Conservation (phyloP, 2,329 filamentous ascomycete genomes). For the Xylariomycetidae sp. region DNA sequence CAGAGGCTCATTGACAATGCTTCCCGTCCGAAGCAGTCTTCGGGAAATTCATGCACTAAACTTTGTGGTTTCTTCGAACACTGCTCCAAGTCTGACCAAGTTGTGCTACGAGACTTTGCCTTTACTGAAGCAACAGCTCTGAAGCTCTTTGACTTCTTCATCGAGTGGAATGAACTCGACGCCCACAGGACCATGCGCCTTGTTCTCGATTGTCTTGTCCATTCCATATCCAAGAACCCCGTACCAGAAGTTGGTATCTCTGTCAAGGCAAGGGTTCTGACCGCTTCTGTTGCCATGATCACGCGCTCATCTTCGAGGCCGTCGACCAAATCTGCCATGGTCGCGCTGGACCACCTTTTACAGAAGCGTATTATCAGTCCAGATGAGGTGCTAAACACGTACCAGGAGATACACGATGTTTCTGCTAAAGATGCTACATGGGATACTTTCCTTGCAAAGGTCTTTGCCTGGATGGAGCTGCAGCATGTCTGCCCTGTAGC, state of each 20-base stretch:
- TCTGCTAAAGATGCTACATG: conserved; percentile 32
- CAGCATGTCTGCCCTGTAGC: conserved; percentile 54
- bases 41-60: conserved; percentile 52
- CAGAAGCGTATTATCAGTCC: conserved; percentile 51
- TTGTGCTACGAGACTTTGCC: conserved; percentile 40
- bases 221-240: conserved; percentile 46
- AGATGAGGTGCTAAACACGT: conserved; percentile 38
- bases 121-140: conserved; percentile 43
- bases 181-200: conserved; percentile 58
- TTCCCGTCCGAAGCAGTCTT: conserved; percentile 47
- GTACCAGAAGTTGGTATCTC: conserved; percentile 28
- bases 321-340: conserved; percentile 63
- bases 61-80: conserved; percentile 58
- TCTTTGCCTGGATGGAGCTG: conserved; percentile 51
- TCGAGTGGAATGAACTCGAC: conserved; percentile 63
- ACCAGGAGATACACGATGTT: conserved; percentile 27
- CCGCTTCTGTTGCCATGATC: conserved; percentile 52
- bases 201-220: conserved; percentile 51
- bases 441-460: conserved; percentile 42
- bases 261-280: conserved; percentile 41
- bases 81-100: conserved; percentile 43
- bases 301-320: conserved; percentile 54
- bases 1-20: conserved; percentile 41
- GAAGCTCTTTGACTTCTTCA: conserved; percentile 54
- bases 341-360: conserved; percentile 60